A percentile compares a stretch with the other conserved stretches of the same genome.
These are phyloP conservation scores for Agaricus blazei DNA, from an alignment of 768 basidiomycete species.

Conservation along the genomic window DNA sequence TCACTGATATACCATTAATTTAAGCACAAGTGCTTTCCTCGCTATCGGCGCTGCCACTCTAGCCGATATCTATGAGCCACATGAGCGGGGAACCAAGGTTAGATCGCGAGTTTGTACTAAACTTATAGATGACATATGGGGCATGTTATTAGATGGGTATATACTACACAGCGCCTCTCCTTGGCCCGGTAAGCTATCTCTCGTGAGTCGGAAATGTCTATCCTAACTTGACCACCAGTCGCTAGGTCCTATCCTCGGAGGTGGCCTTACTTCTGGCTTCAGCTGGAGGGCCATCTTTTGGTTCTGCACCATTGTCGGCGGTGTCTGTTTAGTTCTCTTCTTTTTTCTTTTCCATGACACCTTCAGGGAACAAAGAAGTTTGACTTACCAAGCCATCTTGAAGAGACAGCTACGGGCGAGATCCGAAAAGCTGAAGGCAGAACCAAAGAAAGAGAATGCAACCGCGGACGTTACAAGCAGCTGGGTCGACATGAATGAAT, in stretches of 20 bases:
- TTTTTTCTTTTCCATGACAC: conserved; percentile 70
- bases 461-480: not conserved
- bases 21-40: conserved; percentile 45
- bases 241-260: conserved; percentile 65
- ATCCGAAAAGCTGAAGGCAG: conserved; percentile 12
- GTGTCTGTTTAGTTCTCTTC: conserved; percentile 47
- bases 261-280: conserved; percentile 53
- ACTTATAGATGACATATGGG: too few relatives aligned
- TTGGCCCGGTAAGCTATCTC: conserved; percentile 41
- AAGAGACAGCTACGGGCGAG: conserved; percentile 28
- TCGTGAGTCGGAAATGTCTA: not conserved
- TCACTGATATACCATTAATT: not conserved
- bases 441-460: not conserved
- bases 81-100: conserved; percentile 57
- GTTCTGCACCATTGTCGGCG: conserved; percentile 64
- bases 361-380: conserved; percentile 73
- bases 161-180: conserved; percentile 70
- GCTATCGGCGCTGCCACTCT: conserved; percentile 70
- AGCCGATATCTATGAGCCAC: conserved; percentile 66
- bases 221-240: conserved; percentile 14
- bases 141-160: conserved; percentile 49
- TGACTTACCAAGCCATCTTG: conserved; percentile 64
- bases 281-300: conserved; percentile 79
- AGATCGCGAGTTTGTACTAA: not conserved
- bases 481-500: not conserved